phyloP scores from a whole-genome alignment of 2,329 filamentous ascomycete genomes.

The Ophiosphaerella herpotricha region DNA sequence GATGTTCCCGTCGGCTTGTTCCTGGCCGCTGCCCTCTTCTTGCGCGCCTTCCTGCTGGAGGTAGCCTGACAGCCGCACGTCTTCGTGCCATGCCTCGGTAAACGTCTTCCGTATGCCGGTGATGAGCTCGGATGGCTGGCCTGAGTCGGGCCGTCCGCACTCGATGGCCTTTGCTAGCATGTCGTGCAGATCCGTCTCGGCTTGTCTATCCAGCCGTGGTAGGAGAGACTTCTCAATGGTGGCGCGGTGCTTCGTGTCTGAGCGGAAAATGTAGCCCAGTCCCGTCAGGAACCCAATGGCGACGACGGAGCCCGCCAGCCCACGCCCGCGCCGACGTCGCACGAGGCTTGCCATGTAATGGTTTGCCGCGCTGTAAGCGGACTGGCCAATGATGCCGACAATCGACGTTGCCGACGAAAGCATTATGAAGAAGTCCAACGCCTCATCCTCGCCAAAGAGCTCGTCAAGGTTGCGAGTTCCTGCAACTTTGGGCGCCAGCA shows the following conservation, averaged over 20 bases:
- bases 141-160: conserved; percentile 9
- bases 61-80: conserved; percentile 7
- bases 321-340: conserved; percentile 41
- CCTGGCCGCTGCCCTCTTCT: conserved; percentile 6
- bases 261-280: conserved; percentile 44
- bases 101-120: conserved; percentile 5
- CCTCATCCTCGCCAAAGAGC: neutral
- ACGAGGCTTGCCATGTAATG: conserved; percentile 50
- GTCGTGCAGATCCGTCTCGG: conserved; percentile 15
- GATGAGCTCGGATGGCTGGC: conserved; percentile 7
- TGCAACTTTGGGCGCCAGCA: conserved; percentile 17
- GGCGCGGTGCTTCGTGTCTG: neutral
- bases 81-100: conserved; percentile 6
- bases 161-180: conserved; percentile 14
- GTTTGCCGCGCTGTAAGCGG: conserved; percentile 21
- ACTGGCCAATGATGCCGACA: conserved; percentile 14
- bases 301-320: conserved; percentile 47
- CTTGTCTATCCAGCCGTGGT: neutral
- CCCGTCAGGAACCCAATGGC: conserved; percentile 49
- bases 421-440: conserved; percentile 25
- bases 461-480: conserved; percentile 5
- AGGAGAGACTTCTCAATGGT: conserved; percentile 4
- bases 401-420: conserved; percentile 17
- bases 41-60: neutral
- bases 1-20: conserved; percentile 4